A percentile compares a stretch with the other conserved stretches of the same genome.
Conservation (phyloP, 345 rosid genomes). For the Salix suchowensis region DNA sequence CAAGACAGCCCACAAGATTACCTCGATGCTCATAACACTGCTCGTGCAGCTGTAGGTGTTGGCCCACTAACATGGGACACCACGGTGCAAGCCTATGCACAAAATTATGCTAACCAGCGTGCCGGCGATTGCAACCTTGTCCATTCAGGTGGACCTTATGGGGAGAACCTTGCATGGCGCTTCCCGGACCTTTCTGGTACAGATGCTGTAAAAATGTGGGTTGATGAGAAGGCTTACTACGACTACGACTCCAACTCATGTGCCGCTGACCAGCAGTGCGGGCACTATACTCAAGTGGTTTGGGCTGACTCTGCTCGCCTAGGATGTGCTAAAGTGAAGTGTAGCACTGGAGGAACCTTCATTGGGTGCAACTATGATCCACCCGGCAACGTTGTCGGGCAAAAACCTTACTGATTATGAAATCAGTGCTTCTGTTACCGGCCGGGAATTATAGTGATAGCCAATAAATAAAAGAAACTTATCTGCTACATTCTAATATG, state of each 20-base stretch:
- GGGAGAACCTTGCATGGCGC: conserved; percentile 15
- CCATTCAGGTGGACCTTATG: conserved; percentile 19
- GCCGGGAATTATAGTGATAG: too few relatives aligned
- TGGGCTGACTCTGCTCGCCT: conserved; percentile 15
- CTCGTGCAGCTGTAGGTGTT: conserved; percentile 8
- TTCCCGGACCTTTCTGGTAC: conserved; percentile 1
- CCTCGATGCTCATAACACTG: conserved; percentile 16
- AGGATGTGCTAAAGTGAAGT: conserved; percentile 26
- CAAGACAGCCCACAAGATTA: conserved; percentile 17
- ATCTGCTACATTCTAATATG: too few relatives aligned
- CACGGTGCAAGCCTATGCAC: conserved; percentile 10
- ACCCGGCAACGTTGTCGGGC: conserved; percentile 12
- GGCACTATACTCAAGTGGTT: conserved; percentile 38
- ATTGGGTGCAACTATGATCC: conserved; percentile 33
- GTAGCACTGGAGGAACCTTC: conserved; percentile 22
- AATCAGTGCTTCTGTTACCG: not conserved
- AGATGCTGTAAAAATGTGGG: conserved; percentile 17
- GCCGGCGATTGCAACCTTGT: conserved; percentile 1
- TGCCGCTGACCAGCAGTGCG: conserved; percentile 6
- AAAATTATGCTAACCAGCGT: not conserved
- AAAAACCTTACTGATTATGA: conserved; percentile 10
- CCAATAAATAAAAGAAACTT: too few relatives aligned
- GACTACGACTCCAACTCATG: conserved; percentile 17
- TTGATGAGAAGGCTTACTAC: conserved; percentile 12
- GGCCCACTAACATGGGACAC: conserved; percentile 11